A percentile compares a stretch with the other conserved stretches of the same genome.
Evolutionary conservation across 495 filamentous ascomycete genomes (phyloP).

Genomic region (Evernia prunastri): DNA sequence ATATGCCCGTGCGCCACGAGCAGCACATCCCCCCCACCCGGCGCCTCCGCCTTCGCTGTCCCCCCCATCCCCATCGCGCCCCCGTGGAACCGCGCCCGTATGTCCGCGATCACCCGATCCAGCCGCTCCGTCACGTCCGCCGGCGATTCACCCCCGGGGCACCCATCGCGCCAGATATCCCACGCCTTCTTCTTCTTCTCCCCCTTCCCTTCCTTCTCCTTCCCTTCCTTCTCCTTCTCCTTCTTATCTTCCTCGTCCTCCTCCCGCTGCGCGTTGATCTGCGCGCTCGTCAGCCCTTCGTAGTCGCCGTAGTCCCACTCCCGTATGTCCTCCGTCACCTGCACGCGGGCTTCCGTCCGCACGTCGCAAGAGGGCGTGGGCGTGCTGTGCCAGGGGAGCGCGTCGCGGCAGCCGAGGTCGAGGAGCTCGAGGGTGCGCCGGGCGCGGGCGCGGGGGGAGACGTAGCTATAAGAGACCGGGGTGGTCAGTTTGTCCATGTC

Average conservation of each 20-base stretch:
- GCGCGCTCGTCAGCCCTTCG: conserved; percentile 73
- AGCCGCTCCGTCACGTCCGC: conserved; percentile 61
- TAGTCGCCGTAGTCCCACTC: conserved; percentile 98
- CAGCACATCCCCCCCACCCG: conserved; percentile 54
- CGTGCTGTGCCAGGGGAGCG: conserved; percentile 49
- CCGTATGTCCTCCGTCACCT: conserved; percentile 69
- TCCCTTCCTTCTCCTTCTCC: conserved; percentile 44
- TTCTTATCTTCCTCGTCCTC: conserved; percentile 42
- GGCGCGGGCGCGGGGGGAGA: conserved; percentile 81
- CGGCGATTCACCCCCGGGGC: conserved; percentile 57
- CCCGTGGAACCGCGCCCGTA: conserved; percentile 51
- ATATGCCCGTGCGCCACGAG: conserved; percentile 83
- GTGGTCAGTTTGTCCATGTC: too few relatives aligned
- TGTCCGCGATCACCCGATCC: conserved; percentile 68
- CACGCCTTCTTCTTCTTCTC: conserved; percentile 34
- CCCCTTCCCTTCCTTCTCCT: too few relatives aligned
- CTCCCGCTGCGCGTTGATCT: conserved; percentile 57
- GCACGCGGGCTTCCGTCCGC: conserved; percentile 48
- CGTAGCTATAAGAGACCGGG: conserved; percentile 52
- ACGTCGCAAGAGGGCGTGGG: conserved; percentile 36
- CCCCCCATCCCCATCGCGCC: conserved; percentile 28
- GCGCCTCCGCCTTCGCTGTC: conserved; percentile 38
- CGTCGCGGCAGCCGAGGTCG: conserved; percentile 47
- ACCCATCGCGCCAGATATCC: conserved; percentile 36
- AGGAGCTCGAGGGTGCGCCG: conserved; percentile 84